Percentiles rank a stretch among this genome's conserved stretches.
phyloP scores from a whole-genome alignment of 441 rosid genomes.

The Gossypium gossypioides region DNA sequence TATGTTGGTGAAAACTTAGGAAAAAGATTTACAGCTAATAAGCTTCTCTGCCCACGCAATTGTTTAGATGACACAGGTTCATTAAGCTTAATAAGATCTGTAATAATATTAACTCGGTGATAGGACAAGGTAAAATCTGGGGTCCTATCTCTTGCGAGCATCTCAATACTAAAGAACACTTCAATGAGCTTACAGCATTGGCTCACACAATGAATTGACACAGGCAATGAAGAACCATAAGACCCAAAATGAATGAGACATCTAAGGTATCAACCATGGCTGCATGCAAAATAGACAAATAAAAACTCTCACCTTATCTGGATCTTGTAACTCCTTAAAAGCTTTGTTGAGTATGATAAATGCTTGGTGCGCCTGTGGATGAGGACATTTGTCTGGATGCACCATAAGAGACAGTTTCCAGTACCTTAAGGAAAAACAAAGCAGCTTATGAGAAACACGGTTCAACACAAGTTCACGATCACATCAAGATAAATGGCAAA shows the following conservation, averaged over 20 bases:
- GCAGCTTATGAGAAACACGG: conserved; percentile 2
- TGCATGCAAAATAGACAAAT: background rate
- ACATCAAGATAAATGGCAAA: background rate
- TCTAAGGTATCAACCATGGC: background rate
- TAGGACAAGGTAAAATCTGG: background rate
- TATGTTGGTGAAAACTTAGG: too few relatives aligned
- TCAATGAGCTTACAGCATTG: background rate
- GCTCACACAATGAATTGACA: background rate
- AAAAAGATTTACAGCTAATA: too few relatives aligned
- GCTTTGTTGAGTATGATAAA: conserved; percentile 76
- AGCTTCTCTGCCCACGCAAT: background rate
- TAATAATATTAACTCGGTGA: background rate
- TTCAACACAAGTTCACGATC: background rate
- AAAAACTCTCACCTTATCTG: conserved; percentile 48
- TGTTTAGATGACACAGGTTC: background rate
- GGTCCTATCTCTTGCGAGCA: background rate
- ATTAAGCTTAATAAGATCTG: background rate
- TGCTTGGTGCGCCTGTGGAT: conserved; percentile 85
- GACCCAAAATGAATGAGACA: conserved; percentile 5
- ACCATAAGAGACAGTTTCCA: conserved; percentile 93
- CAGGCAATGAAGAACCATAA: background rate
- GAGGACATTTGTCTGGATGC: conserved; percentile 93
- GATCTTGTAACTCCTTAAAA: conserved; percentile 79
- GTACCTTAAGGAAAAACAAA: conserved; percentile 38
- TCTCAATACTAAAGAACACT: background rate